Evolutionary conservation across 164 flowering plant genomes (phyloP), one percentile per base, ranked within the genome.

Genomic region (Dillenia suffruticosa): DNA sequence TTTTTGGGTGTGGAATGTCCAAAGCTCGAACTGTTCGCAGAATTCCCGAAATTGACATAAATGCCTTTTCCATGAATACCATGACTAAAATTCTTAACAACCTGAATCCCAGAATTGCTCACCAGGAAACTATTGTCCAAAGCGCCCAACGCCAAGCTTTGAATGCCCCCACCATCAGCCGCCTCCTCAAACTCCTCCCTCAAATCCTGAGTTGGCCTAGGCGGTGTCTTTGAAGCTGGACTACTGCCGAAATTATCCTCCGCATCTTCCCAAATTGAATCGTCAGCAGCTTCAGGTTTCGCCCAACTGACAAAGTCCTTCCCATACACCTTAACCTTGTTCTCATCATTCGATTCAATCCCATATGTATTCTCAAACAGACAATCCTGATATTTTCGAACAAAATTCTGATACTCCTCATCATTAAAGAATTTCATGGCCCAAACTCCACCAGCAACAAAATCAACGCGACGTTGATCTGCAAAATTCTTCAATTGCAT

Each of bases 121-220:
- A 95, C 97, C 67, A 92, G 66, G 69, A 95, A 95, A 77, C 99
- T 95, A 58, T 95, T 92, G 59, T 85, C 99, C 82, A 95, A 66
- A 1, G 99, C 99, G 59, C 99, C 99, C 68, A 95, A 72, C 0
- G 99, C 96, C 79, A 95, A 73, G 76, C 97, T 92, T 79, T 90
- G 90, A 19, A 95, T 92, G 12, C 95, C 85, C 1, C 82, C 95
- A 2, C 78, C 96, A 55, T 75, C 64, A 0, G 96, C 89, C 0
- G 79, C 98, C 75, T 92, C 97, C 69, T 92, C 97, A 64, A 89
- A 89, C 75, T 86, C 95, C 79, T 88, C 94, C 64, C 76, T 76
- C 71, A 94, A 65, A 67, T 89, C 87, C 66, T 82, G 80, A 53
- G 50, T 75, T 9, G 49, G 65, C 44, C 88, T 74, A 9, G 51